Conservation (phyloP, 192 early-diverging fungal species). For the Coemansia pectinata region DNA sequence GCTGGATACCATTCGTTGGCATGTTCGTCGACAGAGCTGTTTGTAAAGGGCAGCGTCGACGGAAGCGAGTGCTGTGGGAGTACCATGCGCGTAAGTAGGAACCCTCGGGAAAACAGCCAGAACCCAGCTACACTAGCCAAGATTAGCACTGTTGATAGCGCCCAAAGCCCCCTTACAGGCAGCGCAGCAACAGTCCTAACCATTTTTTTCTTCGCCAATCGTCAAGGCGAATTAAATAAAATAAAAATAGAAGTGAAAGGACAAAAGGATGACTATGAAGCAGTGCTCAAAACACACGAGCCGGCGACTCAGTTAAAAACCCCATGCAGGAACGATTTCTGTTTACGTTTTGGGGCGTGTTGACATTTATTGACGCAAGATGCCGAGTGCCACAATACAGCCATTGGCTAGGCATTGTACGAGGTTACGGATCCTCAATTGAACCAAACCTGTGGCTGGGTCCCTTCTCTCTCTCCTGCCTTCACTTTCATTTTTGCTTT, state of each 20-base stretch:
- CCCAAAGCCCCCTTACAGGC: constrained; percentile 32
- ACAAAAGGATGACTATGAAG: not conserved
- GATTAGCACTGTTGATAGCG: constrained; percentile 18
- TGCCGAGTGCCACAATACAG: not conserved
- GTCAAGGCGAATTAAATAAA: not conserved
- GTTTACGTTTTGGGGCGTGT: too few relatives aligned
- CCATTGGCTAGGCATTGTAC: not conserved
- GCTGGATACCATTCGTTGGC: constrained; percentile 40
- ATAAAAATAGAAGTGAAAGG: not conserved
- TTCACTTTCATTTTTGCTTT: not conserved
- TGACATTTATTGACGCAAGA: not conserved
- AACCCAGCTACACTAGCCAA: constrained; percentile 44
- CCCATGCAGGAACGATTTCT: too few relatives aligned
- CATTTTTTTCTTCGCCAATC: not conserved
- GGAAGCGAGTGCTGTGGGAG: constrained; percentile 58
- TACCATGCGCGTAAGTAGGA: constrained; percentile 68
- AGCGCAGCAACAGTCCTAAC: not conserved
- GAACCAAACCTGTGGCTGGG: not conserved
- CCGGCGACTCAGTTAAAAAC: too few relatives aligned
- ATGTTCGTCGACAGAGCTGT: not conserved
- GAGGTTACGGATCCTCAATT: not conserved
- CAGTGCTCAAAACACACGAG: too few relatives aligned
- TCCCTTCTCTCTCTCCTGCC: not conserved
- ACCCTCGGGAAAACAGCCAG: constrained; percentile 71
- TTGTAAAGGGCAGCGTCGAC: constrained; percentile 11